Conservation (phyloP, 1,284 basidiomycete species). For the Sparassis latifolia region DNA sequence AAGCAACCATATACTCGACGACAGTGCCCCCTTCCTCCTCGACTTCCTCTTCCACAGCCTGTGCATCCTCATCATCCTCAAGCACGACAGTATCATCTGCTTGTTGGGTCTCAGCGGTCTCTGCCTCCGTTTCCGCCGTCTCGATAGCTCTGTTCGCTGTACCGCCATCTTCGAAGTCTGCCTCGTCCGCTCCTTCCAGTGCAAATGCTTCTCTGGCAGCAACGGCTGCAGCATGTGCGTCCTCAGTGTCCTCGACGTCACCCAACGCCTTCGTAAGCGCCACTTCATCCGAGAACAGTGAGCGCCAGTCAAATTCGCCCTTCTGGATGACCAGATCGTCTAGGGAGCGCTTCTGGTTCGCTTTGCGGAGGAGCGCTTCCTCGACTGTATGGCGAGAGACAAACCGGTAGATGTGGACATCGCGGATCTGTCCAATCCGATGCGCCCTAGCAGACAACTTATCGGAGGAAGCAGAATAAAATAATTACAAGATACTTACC, state of each 20-base stretch:
- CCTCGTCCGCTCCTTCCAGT: constrained; percentile 70
- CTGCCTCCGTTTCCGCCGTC: constrained; percentile 17
- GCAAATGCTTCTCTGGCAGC: constrained; percentile 71
- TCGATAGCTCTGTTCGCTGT: constrained; percentile 30
- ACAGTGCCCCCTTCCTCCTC: constrained; percentile 58
- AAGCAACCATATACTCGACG: constrained; percentile 84
- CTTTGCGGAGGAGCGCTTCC: constrained; percentile 93
- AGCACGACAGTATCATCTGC: constrained; percentile 20
- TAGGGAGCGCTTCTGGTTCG: constrained; percentile 90
- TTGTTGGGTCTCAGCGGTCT: constrained; percentile 8
- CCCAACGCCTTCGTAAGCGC: constrained; percentile 65
- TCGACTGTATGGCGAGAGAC: constrained; percentile 92
- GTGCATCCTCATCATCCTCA: constrained; percentile 20
- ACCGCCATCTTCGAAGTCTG: constrained; percentile 54
- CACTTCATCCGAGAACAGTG: constrained; percentile 63
- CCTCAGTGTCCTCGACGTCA: constrained; percentile 86
- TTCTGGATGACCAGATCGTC: constrained; percentile 92
- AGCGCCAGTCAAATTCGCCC: constrained; percentile 93
- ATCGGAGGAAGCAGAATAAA: too few relatives aligned
- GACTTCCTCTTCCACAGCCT: constrained; percentile 21
- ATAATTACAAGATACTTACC: constrained; percentile 36
- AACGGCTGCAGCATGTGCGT: constrained; percentile 73
- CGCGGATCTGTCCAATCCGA: constrained; percentile 93
- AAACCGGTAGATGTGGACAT: constrained; percentile 96
- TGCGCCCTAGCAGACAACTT: constrained; percentile 47